phyloP scores from a whole-genome alignment of 768 basidiomycete species.

The Lanmaoa pseudosensibilis region DNA sequence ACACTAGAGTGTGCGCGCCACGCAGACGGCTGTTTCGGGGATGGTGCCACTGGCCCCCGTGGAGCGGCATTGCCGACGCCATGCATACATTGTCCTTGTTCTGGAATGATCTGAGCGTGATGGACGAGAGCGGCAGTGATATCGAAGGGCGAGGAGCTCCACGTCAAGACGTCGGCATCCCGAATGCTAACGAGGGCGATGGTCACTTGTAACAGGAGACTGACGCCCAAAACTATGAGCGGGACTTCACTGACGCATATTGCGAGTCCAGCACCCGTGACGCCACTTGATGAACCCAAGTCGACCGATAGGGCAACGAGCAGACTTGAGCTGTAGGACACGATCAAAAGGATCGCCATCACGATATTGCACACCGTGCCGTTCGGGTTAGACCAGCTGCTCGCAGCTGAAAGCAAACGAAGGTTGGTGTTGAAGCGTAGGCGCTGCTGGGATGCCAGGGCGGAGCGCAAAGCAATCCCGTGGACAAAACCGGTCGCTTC shows the following conservation, averaged over 20 bases:
- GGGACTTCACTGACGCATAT: constrained; percentile 29
- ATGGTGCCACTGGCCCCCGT: constrained; percentile 16
- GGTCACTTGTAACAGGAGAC: constrained; percentile 23
- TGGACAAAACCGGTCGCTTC: constrained; percentile 32
- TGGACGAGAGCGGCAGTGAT: constrained; percentile 32
- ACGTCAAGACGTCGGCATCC: constrained; percentile 28
- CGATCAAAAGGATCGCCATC: constrained; percentile 30
- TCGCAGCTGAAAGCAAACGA: constrained; percentile 26
- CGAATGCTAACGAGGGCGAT: constrained; percentile 26
- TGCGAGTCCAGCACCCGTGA: not conserved
- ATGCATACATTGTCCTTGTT: constrained; percentile 28
- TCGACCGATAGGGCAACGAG: constrained; percentile 24
- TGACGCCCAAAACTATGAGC: constrained; percentile 28
- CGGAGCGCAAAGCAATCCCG: constrained; percentile 28
- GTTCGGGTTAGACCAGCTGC: constrained; percentile 22
- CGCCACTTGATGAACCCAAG: constrained; percentile 16
- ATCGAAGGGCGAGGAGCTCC: constrained; percentile 35
- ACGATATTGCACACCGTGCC: constrained; percentile 21
- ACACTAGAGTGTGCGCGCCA: constrained; percentile 29
- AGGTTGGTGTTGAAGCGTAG: constrained; percentile 33
- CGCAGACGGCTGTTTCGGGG: constrained; percentile 25
- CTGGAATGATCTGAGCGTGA: constrained; percentile 21
- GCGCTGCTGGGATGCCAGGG: constrained; percentile 24
- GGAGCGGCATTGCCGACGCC: constrained; percentile 11
- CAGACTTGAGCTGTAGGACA: constrained; percentile 30